Conservation (phyloP, 2,329 filamentous ascomycete species). For the Monascus ruber region DNA sequence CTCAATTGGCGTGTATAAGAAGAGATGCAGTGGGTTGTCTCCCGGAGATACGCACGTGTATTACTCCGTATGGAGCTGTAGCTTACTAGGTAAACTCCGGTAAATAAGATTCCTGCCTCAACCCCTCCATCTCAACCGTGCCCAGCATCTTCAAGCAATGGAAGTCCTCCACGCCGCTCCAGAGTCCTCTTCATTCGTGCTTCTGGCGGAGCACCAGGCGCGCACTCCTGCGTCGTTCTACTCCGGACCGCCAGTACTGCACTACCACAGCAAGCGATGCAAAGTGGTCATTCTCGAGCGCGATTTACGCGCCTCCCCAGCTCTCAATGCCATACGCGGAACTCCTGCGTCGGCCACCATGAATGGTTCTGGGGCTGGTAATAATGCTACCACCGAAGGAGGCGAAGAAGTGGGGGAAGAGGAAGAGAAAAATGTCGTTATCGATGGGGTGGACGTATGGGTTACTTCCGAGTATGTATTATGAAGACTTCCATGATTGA, state of each 20-base stretch:
- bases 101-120: slow-evolving; percentile 29
- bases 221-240: slow-evolving; percentile 38
- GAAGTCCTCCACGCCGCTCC: slow-evolving; percentile 31
- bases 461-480: slow-evolving; percentile 37
- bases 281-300: slow-evolving; percentile 32
- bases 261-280: slow-evolving; percentile 36
- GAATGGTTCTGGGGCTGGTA: slow-evolving; percentile 2
- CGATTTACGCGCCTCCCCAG: slow-evolving; percentile 25
- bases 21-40: too few relatives aligned
- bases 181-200: slow-evolving; percentile 28
- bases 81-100: too few relatives aligned
- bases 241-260: slow-evolving; percentile 34
- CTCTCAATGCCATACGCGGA: slow-evolving; percentile 20
- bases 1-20: too few relatives aligned
- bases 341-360: slow-evolving; percentile 2
- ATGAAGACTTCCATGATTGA: background rate
- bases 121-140: background rate
- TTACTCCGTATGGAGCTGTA: too few relatives aligned
- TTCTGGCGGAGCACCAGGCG: slow-evolving; percentile 36
- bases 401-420: background rate
- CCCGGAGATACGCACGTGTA: too few relatives aligned
- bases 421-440: slow-evolving; percentile 22
- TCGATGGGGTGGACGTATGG: slow-evolving; percentile 34
- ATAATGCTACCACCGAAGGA: slow-evolving; percentile 2
- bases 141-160: slow-evolving; percentile 16